Evolutionary conservation across 805 yeast species (phyloP).

Genomic region (Saturnispora sanitii): DNA sequence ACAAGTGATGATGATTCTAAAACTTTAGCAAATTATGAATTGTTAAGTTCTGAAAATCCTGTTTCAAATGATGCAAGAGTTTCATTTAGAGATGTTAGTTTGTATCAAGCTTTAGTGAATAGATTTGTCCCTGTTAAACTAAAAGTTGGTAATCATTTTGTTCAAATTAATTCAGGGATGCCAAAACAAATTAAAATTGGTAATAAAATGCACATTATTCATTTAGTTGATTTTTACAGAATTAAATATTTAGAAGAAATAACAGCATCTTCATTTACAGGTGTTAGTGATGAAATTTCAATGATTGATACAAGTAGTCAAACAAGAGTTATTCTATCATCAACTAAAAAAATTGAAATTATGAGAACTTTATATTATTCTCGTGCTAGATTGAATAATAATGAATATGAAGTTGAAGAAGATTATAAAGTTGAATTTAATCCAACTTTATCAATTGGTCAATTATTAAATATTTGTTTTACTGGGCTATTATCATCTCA

Average conservation of each 20-base stretch:
- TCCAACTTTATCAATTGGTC: constrained; percentile 33
- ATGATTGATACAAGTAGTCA: constrained; percentile 29
- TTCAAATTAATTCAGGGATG: constrained; percentile 44
- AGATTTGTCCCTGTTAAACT: constrained; percentile 50
- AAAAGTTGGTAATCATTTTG: constrained; percentile 58
- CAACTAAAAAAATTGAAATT: constrained; percentile 51
- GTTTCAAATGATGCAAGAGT: constrained; percentile 42
- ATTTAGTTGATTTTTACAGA: constrained; percentile 34
- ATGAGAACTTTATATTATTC: constrained; percentile 61
- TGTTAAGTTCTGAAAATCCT: constrained; percentile 33
- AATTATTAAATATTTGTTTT: constrained; percentile 52
- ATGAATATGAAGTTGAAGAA: constrained; percentile 18
- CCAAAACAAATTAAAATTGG: constrained; percentile 32
- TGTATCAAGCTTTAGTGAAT: constrained; percentile 40
- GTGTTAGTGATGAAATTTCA: constrained; percentile 42
- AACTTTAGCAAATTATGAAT: constrained; percentile 34
- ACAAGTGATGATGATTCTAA: constrained; percentile 38
- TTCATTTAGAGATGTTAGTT: constrained; percentile 39
- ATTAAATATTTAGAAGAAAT: constrained; percentile 34
- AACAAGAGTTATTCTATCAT: constrained; percentile 32
- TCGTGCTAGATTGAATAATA: constrained; percentile 35
- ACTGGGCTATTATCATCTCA: constrained; percentile 57
- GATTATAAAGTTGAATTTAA: constrained; percentile 30
- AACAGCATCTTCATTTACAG: constrained; percentile 32
- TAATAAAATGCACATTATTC: constrained; percentile 28